Base-by-base conservation (phyloP, 805 yeast genomes). In the Teunomyces lycoperdinae region DNA sequence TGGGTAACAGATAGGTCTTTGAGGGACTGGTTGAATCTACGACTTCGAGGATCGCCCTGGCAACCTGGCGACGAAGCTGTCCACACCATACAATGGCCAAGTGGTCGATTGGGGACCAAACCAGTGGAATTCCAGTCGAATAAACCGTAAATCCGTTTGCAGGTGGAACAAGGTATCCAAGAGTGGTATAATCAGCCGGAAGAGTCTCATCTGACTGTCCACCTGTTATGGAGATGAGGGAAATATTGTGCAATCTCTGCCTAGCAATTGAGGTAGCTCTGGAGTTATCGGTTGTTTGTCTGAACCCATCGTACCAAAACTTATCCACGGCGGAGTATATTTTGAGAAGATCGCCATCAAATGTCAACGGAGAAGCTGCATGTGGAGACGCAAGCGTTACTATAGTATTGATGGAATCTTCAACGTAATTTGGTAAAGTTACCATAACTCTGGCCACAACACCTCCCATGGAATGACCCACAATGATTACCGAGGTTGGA, bases 381-480 rank as follows among this genome's bases (percentile, higher is more conserved):
- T 94, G 98, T 0, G 99, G 99, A 0, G 97, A 81, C 0, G 97
- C 85, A 32, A 92, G 69, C 0, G 98, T 91, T 17, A 91, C 54
- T 11, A 92, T 85, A 0, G 97, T 85, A 59, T 88, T 90, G 16
- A 94, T 82, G 1, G 96, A 85, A 17, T 77, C 79, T 3, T 78
- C 78, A 1, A 73, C 58, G 61, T 89, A 91, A 59, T 89, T 91
- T 1, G 89, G 86, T 45, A 92, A 67, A 0, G 95, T 83, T 5
- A 89, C 76, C 81, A 91, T 81, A 0, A 89, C 84, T 49, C 98
- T 75, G 3, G 96, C 87, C 1, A 94, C 98, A 13, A 92, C 80
- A 2, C 99, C 99, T 36, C 99, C 99, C 99, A 92, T 92, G 0
- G 98, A 92, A 68, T 92, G 99, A 2, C 89, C 97, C 0, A 92